Evolutionary conservation across 2,329 filamentous ascomycete genomes (phyloP).

Genomic region (Fusarium decemcellulare): DNA sequence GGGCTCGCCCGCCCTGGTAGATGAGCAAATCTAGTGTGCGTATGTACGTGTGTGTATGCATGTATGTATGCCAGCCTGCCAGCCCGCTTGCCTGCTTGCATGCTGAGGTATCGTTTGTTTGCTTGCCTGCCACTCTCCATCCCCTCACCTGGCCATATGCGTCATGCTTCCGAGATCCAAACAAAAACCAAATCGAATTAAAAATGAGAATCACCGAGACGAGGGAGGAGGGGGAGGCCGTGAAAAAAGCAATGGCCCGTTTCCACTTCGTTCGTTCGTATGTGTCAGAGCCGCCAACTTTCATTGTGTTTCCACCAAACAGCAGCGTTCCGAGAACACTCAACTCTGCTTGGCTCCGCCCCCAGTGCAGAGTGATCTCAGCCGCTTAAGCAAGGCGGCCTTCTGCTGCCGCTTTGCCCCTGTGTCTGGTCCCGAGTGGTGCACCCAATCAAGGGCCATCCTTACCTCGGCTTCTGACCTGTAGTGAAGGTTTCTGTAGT

Average conservation of each 20-base stretch:
- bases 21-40: neutral
- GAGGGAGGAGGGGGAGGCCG: too few relatives aligned
- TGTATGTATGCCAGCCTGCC: conserved; percentile 15
- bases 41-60: too few relatives aligned
- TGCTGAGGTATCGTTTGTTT: neutral
- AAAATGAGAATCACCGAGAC: too few relatives aligned
- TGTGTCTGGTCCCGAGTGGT: conserved; percentile 49
- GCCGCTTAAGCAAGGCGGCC: conserved; percentile 36
- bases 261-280: neutral
- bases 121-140: neutral
- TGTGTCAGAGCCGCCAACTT: conserved; percentile 17
- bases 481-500: conserved; percentile 59
- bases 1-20: conserved; percentile 11
- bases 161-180: conserved; percentile 24
- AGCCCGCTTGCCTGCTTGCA: conserved; percentile 19
- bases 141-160: conserved; percentile 8
- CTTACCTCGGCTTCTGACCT: conserved; percentile 73
- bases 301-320: conserved; percentile 20
- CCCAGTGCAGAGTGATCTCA: conserved; percentile 33
- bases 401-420: conserved; percentile 39
- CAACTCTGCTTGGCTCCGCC: conserved; percentile 16
- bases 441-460: conserved; percentile 74
- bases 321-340: conserved; percentile 25
- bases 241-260: conserved; percentile 16
- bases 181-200: conserved; percentile 13